These are phyloP conservation scores for Amphibolis antarctica DNA, from an alignment of 106 monocot genomes.

Conservation along the genomic window DNA sequence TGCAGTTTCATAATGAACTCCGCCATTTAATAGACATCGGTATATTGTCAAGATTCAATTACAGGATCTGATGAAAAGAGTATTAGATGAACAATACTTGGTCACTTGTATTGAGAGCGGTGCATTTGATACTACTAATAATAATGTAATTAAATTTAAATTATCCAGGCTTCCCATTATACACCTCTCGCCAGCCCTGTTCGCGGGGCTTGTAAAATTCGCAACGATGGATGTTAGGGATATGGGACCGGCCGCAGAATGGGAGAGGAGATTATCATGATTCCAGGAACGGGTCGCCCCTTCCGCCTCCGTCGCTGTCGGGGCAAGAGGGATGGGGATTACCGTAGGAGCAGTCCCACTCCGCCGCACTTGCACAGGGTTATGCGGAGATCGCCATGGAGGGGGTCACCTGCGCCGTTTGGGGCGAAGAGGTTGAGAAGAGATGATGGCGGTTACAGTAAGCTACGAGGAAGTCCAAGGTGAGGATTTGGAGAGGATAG, in stretches of 20 bases:
- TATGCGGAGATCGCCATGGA: slow-evolving; percentile 47
- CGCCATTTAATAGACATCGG: too few relatives aligned
- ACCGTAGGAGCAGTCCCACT: slow-evolving; percentile 58
- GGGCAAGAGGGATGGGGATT: slow-evolving; percentile 32
- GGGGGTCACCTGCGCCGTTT: slow-evolving; percentile 39
- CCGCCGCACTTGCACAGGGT: slow-evolving; percentile 24
- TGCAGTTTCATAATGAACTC: too few relatives aligned
- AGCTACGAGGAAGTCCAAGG: slow-evolving; percentile 50
- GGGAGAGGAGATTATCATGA: slow-evolving; percentile 17
- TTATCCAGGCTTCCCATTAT: too few relatives aligned
- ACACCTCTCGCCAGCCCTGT: too few relatives aligned
- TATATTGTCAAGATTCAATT: too few relatives aligned
- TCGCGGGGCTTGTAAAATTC: too few relatives aligned
- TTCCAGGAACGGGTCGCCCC: slow-evolving; percentile 19
- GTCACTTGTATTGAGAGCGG: too few relatives aligned
- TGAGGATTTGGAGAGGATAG: slow-evolving; percentile 23
- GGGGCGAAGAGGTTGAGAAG: slow-evolving; percentile 73
- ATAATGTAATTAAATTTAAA: too few relatives aligned
- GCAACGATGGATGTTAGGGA: slow-evolving; percentile 37
- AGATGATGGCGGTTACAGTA: slow-evolving; percentile 69
- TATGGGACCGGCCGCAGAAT: slow-evolving; percentile 10
- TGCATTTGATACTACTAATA: too few relatives aligned
- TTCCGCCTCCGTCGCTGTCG: slow-evolving; percentile 11
- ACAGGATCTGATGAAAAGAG: too few relatives aligned
- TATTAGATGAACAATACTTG: too few relatives aligned